Conservation (phyloP, 257 asterid genomes). For the Solanum virginianum region DNA sequence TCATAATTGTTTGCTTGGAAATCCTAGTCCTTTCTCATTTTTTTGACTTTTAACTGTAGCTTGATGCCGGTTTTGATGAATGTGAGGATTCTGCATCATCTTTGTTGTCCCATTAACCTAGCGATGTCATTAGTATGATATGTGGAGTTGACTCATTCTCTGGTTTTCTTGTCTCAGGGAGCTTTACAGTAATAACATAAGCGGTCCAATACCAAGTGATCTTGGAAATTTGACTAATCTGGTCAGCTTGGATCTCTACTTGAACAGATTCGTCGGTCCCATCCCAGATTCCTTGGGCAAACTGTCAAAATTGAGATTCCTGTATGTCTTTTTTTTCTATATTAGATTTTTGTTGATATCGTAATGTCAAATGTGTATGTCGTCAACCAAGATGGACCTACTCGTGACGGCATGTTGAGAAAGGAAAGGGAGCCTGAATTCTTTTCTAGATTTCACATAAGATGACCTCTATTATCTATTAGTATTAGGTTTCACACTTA, state of each 20-base stretch:
- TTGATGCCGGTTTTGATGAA: not conserved
- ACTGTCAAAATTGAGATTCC: conserved; percentile 80
- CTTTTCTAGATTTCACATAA: not conserved
- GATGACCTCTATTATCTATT: not conserved
- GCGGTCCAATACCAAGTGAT: conserved; percentile 72
- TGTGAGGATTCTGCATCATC: not conserved
- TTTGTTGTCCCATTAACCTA: not conserved
- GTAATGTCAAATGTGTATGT: not conserved
- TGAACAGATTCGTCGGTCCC: conserved; percentile 80
- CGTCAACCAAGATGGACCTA: not conserved
- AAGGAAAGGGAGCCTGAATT: not conserved
- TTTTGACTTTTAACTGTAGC: not conserved
- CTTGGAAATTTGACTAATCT: conserved; percentile 93
- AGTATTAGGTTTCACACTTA: not conserved
- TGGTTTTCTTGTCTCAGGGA: conserved; percentile 42
- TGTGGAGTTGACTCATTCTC: not conserved
- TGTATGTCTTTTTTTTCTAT: conserved; percentile 45
- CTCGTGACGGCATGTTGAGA: not conserved
- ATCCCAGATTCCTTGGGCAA: conserved; percentile 85
- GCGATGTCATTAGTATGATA: not conserved
- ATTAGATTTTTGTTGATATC: not conserved
- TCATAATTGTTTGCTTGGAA: not conserved
- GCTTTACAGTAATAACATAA: conserved; percentile 86
- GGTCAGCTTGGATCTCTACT: conserved; percentile 98
- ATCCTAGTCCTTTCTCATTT: not conserved